phyloP scores from a whole-genome alignment of 169 alveolate genomes.

The Eimeria zaria region DNA sequence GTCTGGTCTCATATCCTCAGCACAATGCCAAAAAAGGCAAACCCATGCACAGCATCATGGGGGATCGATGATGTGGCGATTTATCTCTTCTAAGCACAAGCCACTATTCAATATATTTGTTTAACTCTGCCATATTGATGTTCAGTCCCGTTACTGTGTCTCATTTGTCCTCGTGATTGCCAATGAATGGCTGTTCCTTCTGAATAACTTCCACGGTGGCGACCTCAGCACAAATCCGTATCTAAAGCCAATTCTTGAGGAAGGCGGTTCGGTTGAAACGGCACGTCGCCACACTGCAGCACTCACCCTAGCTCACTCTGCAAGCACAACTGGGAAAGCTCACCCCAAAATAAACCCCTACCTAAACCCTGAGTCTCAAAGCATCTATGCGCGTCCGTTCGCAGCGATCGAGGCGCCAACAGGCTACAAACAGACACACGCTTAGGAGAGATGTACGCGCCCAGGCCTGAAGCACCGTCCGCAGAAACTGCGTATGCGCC shows the following conservation, averaged over 20 bases:
- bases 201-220: neutral
- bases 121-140: neutral
- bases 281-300: neutral
- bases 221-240: neutral
- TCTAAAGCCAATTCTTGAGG: neutral
- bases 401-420: too few species aligned
- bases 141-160: neutral
- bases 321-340: neutral
- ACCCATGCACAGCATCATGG: constrained; percentile 84
- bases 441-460: neutral
- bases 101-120: neutral
- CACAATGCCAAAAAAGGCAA: constrained; percentile 68
- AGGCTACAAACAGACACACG: too few species aligned
- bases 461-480: neutral
- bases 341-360: too few species aligned
- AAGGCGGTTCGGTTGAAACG: neutral
- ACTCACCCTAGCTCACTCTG: neutral
- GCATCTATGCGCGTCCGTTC: too few species aligned
- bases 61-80: constrained; percentile 84
- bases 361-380: too few species aligned
- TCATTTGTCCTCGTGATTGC: neutral
- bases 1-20: neutral
- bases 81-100: constrained; percentile 36
- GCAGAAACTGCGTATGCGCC: neutral
- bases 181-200: neutral